A percentile compares a stretch with the other conserved stretches of the same genome.
Evolutionary conservation across 495 filamentous ascomycete species (phyloP).

Genomic region (Acidiella bohemica): DNA sequence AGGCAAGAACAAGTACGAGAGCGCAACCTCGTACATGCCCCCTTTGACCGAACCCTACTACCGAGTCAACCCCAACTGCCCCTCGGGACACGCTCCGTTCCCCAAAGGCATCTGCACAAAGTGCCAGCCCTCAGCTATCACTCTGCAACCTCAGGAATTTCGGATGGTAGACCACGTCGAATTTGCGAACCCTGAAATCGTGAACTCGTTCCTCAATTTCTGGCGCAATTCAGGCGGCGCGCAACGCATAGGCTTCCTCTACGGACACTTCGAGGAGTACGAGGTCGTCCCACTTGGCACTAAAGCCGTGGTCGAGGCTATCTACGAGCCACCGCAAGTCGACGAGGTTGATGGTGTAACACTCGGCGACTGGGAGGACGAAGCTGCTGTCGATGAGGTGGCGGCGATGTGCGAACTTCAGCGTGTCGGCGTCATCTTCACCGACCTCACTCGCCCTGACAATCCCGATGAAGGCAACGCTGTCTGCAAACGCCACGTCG

Average conservation of each 20-base stretch:
- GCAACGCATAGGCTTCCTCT: constrained; percentile 81
- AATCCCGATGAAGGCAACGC: constrained; percentile 60
- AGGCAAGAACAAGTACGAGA: constrained; percentile 87
- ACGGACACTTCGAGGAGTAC: constrained; percentile 85
- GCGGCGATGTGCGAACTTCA: constrained; percentile 75
- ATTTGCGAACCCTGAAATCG: constrained; percentile 65
- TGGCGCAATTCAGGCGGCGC: constrained; percentile 67
- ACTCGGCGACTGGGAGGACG: constrained; percentile 75
- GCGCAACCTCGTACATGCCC: constrained; percentile 85
- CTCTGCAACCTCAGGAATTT: constrained; percentile 79
- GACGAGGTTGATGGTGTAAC: constrained; percentile 86
- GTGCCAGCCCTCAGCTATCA: constrained; percentile 96
- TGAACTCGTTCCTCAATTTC: constrained; percentile 79
- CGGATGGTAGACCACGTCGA: constrained; percentile 99
- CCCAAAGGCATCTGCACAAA: constrained; percentile 98
- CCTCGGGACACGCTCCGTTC: constrained; percentile 83
- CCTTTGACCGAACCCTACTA: constrained; percentile 90
- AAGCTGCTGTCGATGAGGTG: constrained; percentile 66
- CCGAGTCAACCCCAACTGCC: constrained; percentile 75
- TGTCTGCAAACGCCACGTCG: constrained; percentile 88
- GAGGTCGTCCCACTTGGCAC: constrained; percentile 82
- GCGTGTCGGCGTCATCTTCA: constrained; percentile 90
- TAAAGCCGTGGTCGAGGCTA: constrained; percentile 93
- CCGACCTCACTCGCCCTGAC: constrained; percentile 77
- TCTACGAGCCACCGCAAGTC: constrained; percentile 90